Conservation (phyloP, 768 basidiomycete genomes). For the Leccinum broughii region DNA sequence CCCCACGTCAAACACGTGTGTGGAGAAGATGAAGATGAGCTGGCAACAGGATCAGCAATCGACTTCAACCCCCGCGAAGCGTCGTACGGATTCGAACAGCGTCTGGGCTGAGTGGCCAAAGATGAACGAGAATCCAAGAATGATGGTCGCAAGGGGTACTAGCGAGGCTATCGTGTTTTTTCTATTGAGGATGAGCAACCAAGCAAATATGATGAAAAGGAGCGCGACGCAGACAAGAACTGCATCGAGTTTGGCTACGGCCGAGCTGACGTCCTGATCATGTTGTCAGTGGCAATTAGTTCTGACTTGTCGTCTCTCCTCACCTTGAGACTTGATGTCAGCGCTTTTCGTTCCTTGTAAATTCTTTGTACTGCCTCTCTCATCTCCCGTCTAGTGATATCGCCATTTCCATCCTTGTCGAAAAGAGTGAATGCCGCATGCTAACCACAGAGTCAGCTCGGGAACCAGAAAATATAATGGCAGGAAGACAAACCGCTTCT, state of each 20-base stretch:
- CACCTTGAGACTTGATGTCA: slow-evolving; percentile 71
- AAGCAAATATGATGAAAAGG: slow-evolving; percentile 62
- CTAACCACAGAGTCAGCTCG: slow-evolving; percentile 34
- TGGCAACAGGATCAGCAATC: slow-evolving; percentile 25
- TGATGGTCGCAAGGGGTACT: slow-evolving; percentile 76
- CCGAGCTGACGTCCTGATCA: slow-evolving; percentile 66
- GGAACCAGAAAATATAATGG: neutral
- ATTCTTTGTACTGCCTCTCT: slow-evolving; percentile 79
- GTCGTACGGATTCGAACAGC: slow-evolving; percentile 70
- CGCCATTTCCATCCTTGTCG: slow-evolving; percentile 83
- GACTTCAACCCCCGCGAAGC: neutral
- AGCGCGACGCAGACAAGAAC: slow-evolving; percentile 63
- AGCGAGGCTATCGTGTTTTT: slow-evolving; percentile 66
- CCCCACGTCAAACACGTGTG: slow-evolving; percentile 84
- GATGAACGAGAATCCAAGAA: slow-evolving; percentile 83
- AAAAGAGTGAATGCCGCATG: slow-evolving; percentile 70
- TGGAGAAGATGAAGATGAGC: slow-evolving; percentile 85
- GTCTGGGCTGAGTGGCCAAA: slow-evolving; percentile 82
- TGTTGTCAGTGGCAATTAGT: slow-evolving; percentile 5
- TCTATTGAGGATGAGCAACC: slow-evolving; percentile 73
- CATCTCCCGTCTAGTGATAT: slow-evolving; percentile 78
- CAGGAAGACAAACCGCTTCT: slow-evolving; percentile 54
- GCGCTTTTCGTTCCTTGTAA: slow-evolving; percentile 72
- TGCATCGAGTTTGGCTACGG: slow-evolving; percentile 75
- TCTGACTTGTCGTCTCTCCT: slow-evolving; percentile 6